phyloP scores from a whole-genome alignment of 2,329 filamentous ascomycete genomes.

The Trematosphaeria pertusa region DNA sequence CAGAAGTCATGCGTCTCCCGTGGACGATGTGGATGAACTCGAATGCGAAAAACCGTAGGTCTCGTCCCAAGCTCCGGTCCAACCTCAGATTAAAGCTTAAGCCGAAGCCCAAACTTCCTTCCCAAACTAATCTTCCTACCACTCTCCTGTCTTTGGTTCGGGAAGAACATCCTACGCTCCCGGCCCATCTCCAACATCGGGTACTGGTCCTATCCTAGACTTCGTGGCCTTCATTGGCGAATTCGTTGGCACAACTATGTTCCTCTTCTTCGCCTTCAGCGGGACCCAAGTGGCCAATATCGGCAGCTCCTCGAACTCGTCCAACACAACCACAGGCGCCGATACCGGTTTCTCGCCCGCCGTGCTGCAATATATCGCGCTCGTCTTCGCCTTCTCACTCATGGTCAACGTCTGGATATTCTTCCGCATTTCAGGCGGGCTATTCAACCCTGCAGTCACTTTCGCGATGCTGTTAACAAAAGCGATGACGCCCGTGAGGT shows the following conservation, averaged over 20 bases:
- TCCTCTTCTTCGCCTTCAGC: slow-evolving; percentile 54
- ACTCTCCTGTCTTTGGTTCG: neutral
- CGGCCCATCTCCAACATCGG: slow-evolving; percentile 45
- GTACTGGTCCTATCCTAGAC: slow-evolving; percentile 43
- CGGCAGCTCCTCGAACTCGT: slow-evolving; percentile 49
- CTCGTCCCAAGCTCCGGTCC: neutral
- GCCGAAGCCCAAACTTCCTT: neutral
- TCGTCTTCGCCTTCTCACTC: slow-evolving; percentile 46
- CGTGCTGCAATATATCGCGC: slow-evolving; percentile 49
- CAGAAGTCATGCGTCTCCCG: slow-evolving; percentile 45
- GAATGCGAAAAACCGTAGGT: slow-evolving; percentile 45
- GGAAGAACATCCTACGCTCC: slow-evolving; percentile 1
- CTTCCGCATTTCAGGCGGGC: slow-evolving; percentile 44
- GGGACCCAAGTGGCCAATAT: slow-evolving; percentile 58
- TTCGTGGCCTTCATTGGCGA: slow-evolving; percentile 57
- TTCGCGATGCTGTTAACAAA: slow-evolving; percentile 47
- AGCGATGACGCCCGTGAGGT: slow-evolving; percentile 52
- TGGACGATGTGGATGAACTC: slow-evolving; percentile 48
- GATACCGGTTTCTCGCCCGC: slow-evolving; percentile 54
- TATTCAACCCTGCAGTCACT: slow-evolving; percentile 43
- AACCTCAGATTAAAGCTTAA: neutral
- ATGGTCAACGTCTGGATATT: slow-evolving; percentile 52
- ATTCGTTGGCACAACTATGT: slow-evolving; percentile 54
- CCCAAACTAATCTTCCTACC: neutral
- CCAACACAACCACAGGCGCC: slow-evolving; percentile 53